Evolutionary conservation across 345 rosid species (phyloP).

Genomic region (Sonneratia alba): DNA sequence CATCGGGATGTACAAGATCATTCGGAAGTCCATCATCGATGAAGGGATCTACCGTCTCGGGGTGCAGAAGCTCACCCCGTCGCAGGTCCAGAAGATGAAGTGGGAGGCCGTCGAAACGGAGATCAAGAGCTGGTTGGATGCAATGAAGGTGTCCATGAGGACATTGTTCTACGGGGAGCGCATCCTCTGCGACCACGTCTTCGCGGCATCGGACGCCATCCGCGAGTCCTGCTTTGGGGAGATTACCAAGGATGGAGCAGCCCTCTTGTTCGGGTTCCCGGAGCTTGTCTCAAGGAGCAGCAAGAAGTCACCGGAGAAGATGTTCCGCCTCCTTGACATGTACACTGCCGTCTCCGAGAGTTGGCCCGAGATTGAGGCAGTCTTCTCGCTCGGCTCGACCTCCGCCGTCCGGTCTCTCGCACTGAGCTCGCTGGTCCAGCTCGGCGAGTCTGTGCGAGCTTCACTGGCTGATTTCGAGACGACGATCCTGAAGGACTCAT

Average conservation of each 20-base stretch:
- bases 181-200: slow-evolving; percentile 18
- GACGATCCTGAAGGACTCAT: slow-evolving; percentile 10
- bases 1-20: slow-evolving; percentile 10
- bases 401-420: slow-evolving; percentile 11
- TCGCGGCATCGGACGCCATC: slow-evolving; percentile 9
- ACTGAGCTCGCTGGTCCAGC: slow-evolving; percentile 5
- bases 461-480: slow-evolving; percentile 9
- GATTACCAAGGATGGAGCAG: slow-evolving; percentile 12
- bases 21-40: slow-evolving; percentile 21
- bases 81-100: slow-evolving; percentile 17
- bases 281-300: slow-evolving; percentile 3
- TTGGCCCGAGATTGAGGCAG: slow-evolving; percentile 13
- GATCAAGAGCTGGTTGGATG: slow-evolving; percentile 20
- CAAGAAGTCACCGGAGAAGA: slow-evolving; percentile 19
- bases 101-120: slow-evolving; percentile 15
- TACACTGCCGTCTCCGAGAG: slow-evolving; percentile 10
- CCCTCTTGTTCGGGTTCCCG: slow-evolving; percentile 13
- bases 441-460: slow-evolving; percentile 13
- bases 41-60: slow-evolving; percentile 17
- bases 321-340: slow-evolving; percentile 18
- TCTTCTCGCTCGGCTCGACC: slow-evolving; percentile 11
- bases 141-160: slow-evolving; percentile 11
- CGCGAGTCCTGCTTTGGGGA: slow-evolving; percentile 15
- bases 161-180: slow-evolving; percentile 19
- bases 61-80: slow-evolving; percentile 9